Percentiles rank a stretch among this genome's conserved stretches.
Evolutionary conservation across 2,329 filamentous ascomycete genomes (phyloP).

Genomic region (Colletotrichum salicis): DNA sequence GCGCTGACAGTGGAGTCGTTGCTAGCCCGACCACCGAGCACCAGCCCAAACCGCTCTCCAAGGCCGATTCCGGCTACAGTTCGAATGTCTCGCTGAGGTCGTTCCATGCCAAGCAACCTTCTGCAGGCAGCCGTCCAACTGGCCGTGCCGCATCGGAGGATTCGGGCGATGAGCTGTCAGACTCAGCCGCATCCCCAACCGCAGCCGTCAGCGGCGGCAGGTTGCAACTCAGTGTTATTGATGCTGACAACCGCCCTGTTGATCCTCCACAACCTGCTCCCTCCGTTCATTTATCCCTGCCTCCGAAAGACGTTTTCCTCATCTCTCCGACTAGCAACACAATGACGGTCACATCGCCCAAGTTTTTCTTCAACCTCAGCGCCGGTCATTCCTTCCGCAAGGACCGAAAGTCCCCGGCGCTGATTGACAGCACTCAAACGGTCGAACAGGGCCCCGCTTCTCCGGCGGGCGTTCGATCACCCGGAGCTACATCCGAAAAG

Average conservation of each 20-base stretch:
- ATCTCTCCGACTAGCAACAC: slow-evolving; percentile 12
- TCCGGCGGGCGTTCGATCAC: slow-evolving; percentile 41
- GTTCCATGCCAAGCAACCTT: slow-evolving; percentile 50
- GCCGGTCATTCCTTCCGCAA: slow-evolving; percentile 29
- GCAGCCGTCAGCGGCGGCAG: slow-evolving; percentile 17
- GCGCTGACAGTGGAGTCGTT: slow-evolving; percentile 62
- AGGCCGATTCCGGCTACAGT: slow-evolving; percentile 71
- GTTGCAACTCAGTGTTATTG: slow-evolving; percentile 4
- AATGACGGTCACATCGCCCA: slow-evolving; percentile 15
- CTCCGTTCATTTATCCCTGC: slow-evolving; percentile 46
- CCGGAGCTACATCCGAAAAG: slow-evolving; percentile 43
- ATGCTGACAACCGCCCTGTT: slow-evolving; percentile 3
- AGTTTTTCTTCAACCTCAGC: slow-evolving; percentile 29
- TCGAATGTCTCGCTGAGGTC: slow-evolving; percentile 69
- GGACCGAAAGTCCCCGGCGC: slow-evolving; percentile 37
- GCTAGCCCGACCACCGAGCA: slow-evolving; percentile 57
- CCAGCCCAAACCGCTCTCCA: slow-evolving; percentile 57
- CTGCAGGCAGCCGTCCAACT: neutral
- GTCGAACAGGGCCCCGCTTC: slow-evolving; percentile 35
- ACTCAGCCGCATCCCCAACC: slow-evolving; percentile 15
- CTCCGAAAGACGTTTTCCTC: slow-evolving; percentile 46
- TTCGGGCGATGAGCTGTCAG: slow-evolving; percentile 22
- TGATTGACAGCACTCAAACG: slow-evolving; percentile 36
- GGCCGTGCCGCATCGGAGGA: slow-evolving; percentile 12
- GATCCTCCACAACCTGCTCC: slow-evolving; percentile 36